phyloP scores from a whole-genome alignment of 2,329 filamentous ascomycete species.

The Claviceps sp. region DNA sequence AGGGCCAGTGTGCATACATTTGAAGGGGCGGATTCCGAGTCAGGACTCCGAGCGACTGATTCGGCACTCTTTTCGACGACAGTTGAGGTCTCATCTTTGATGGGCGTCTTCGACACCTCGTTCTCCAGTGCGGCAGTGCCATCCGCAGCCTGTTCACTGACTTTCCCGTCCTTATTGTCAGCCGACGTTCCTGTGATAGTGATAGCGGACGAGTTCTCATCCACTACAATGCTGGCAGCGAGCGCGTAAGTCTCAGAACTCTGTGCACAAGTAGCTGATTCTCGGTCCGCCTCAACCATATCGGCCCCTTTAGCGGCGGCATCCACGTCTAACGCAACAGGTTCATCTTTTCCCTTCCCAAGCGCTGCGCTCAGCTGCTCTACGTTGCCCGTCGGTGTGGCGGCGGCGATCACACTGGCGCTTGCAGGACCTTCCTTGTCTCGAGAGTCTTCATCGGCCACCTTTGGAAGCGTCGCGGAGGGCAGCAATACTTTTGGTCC shows the following conservation, averaged over 20 bases:
- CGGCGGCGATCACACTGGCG: not conserved
- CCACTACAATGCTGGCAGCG: not conserved
- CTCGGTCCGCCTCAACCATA: not conserved
- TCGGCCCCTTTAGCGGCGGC: not conserved
- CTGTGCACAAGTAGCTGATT: not conserved
- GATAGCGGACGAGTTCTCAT: constrained; percentile 5
- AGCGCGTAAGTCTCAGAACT: not conserved
- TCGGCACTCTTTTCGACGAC: not conserved
- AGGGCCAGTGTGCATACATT: not conserved
- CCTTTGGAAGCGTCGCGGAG: not conserved
- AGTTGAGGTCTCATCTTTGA: not conserved
- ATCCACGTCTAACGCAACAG: not conserved
- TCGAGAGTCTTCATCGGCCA: not conserved
- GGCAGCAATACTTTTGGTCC: constrained; percentile 13
- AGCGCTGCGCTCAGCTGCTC: not conserved
- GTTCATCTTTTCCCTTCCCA: not conserved
- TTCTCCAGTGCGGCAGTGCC: constrained; percentile 18
- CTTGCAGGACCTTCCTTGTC: not conserved
- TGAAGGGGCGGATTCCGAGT: not conserved
- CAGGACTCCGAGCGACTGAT: not conserved
- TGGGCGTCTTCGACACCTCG: constrained; percentile 3
- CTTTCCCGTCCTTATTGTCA: constrained; percentile 16
- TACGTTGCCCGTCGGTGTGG: not conserved
- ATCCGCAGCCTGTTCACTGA: constrained; percentile 19
- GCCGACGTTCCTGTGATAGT: constrained; percentile 15